Percentiles rank a stretch among this genome's conserved stretches.
phyloP scores from a whole-genome alignment of 106 monocot species.

The Gastrodia elata region DNA sequence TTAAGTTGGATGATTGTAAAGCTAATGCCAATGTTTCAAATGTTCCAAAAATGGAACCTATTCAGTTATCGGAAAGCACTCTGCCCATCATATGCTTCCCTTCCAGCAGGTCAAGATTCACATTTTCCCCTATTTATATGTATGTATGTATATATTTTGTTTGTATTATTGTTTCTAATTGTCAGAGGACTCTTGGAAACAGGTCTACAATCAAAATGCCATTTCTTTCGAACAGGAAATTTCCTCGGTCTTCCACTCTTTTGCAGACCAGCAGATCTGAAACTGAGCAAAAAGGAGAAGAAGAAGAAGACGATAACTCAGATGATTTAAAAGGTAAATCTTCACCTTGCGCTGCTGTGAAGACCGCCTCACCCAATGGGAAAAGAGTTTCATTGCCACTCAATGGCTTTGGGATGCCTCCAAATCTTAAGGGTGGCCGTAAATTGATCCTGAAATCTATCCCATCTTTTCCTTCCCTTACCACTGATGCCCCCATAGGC shows the following conservation, averaged over 20 bases:
- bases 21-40: conserved; percentile 24
- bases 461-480: conserved; percentile 76
- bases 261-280: conserved; percentile 23
- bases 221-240: conserved; percentile 49
- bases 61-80: conserved; percentile 13
- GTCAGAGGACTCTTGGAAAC: conserved; percentile 2
- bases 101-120: conserved; percentile 39
- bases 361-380: conserved; percentile 62
- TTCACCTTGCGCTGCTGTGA: conserved; percentile 43
- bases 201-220: conserved; percentile 30
- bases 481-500: conserved; percentile 1
- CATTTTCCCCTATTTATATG: too few species aligned
- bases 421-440: conserved; percentile 52
- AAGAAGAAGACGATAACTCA: conserved; percentile 40
- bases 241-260: conserved; percentile 35
- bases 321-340: conserved; percentile 21
- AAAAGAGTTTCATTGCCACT: conserved; percentile 81
- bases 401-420: conserved; percentile 22
- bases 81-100: conserved; percentile 44
- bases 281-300: conserved; percentile 10
- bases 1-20: conserved; percentile 24
- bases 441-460: conserved; percentile 81
- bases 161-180: background rate
- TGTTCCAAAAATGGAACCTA: conserved; percentile 19
- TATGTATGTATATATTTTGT: background rate